A percentile compares a stretch with the other conserved stretches of the same genome.
phyloP scores from a whole-genome alignment of 352 stramenopile species.

The Blastocystis hominis region DNA sequence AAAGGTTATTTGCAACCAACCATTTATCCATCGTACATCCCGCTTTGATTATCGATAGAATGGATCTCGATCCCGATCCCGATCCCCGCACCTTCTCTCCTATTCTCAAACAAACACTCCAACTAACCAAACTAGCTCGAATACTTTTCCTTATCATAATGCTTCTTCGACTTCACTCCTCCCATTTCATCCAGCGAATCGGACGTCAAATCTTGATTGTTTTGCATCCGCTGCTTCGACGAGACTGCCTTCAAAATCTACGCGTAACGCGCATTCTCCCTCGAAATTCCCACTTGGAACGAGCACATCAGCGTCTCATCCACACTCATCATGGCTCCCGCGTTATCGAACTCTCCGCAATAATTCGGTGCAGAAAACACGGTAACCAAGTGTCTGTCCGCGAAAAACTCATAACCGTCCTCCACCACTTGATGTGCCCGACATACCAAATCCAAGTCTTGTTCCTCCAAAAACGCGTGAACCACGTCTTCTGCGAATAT shows the following conservation, averaged over 20 bases:
- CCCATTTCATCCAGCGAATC: background rate
- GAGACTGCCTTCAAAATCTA: constrained; percentile 61
- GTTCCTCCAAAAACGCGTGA: constrained; percentile 83
- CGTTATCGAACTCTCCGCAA: constrained; percentile 99
- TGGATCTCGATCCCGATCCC: too few relatives aligned
- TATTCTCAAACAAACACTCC: background rate
- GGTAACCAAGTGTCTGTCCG: constrained; percentile 90
- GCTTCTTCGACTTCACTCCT: background rate
- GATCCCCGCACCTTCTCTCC: too few relatives aligned
- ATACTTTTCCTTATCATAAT: constrained; percentile 56
- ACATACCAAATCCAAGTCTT: constrained; percentile 93
- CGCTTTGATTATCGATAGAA: too few relatives aligned
- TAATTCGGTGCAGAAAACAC: constrained; percentile 99
- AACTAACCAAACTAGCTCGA: background rate
- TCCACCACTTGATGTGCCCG: constrained; percentile 94
- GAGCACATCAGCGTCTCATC: constrained; percentile 86
- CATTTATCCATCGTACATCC: too few relatives aligned
- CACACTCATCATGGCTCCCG: constrained; percentile 89
- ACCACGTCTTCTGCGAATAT: constrained; percentile 96
- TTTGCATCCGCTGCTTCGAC: constrained; percentile 37
- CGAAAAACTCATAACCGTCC: constrained; percentile 99
- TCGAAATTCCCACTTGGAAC: constrained; percentile 71
- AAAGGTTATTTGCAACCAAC: too few relatives aligned
- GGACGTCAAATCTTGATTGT: background rate
- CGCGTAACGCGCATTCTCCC: background rate